Percentiles rank a stretch among this genome's conserved stretches.
These are phyloP conservation scores for Cladosporium velox DNA, from an alignment of 2,329 filamentous ascomycete genomes.

Conservation along the genomic window DNA sequence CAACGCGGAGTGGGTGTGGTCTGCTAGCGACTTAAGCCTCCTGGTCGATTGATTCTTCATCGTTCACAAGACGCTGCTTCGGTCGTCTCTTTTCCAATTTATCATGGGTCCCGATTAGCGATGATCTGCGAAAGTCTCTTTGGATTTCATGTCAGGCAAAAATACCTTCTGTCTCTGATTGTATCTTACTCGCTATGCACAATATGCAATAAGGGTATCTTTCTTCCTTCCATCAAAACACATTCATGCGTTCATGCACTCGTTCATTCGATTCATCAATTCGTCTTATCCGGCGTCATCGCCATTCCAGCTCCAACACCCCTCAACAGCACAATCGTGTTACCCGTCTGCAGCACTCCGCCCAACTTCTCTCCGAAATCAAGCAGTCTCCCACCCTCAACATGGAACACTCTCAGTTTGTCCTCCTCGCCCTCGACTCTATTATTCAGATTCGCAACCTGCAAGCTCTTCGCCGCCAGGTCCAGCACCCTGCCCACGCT, in stretches of 20 bases:
- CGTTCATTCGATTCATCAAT: slow-evolving; percentile 16
- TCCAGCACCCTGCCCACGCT: slow-evolving; percentile 84
- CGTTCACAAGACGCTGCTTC: no score
- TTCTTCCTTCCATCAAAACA: not conserved
- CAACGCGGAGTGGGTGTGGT: no score
- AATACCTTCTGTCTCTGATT: no score
- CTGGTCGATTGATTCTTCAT: no score
- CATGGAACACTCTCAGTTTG: slow-evolving; percentile 84
- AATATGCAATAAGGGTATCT: slow-evolving; percentile 13
- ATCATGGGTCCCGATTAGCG: no score
- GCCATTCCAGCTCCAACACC: slow-evolving; percentile 70
- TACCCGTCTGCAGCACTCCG: slow-evolving; percentile 70
- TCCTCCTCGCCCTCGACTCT: slow-evolving; percentile 73
- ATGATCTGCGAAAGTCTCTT: no score
- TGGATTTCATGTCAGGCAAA: no score
- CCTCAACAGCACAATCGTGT: slow-evolving; percentile 84
- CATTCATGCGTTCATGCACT: not conserved
- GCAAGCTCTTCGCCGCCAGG: slow-evolving; percentile 71
- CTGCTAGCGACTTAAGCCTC: no score
- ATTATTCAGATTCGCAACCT: slow-evolving; percentile 84
- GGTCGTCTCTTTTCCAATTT: no score
- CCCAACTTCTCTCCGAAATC: slow-evolving; percentile 89
- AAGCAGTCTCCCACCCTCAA: slow-evolving; percentile 82
- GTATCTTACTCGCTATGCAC: slow-evolving; percentile 7
- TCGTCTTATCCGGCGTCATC: slow-evolving; percentile 32